Evolutionary conservation across 257 asterid species (phyloP).

Genomic region (Jacaranda mimosifolia): DNA sequence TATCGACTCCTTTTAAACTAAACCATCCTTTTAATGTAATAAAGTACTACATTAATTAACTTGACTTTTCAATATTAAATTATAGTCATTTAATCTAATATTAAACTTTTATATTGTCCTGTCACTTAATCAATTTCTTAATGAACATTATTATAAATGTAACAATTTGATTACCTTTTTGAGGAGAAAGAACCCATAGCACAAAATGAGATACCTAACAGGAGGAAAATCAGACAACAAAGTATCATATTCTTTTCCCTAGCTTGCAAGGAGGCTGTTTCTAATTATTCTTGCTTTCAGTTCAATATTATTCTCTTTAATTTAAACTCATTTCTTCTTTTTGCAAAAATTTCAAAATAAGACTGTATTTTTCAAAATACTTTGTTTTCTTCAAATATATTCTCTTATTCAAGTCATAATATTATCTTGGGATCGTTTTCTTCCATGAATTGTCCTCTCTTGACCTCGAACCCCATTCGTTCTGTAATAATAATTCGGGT

Average conservation of each 20-base stretch:
- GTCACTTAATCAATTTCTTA: background rate
- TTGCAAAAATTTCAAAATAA: no score
- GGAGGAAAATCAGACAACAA: background rate
- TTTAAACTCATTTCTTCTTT: background rate
- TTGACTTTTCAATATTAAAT: background rate
- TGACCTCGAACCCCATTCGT: no score
- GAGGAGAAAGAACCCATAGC: no score
- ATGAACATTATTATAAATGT: background rate
- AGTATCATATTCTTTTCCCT: slow-evolving; percentile 40
- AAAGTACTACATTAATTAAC: background rate
- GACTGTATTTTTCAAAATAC: no score
- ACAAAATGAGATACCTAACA: background rate
- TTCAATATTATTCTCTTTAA: background rate
- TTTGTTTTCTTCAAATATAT: no score
- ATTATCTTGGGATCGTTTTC: no score
- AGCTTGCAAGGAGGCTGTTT: slow-evolving; percentile 30
- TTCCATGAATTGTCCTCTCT: no score
- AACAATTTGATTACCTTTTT: no score
- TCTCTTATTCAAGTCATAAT: no score
- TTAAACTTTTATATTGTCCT: background rate
- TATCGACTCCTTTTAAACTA: background rate
- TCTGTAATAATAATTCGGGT: no score
- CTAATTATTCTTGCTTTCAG: background rate
- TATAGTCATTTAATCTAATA: background rate
- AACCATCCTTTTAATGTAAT: background rate